phyloP scores from a whole-genome alignment of 2,329 filamentous ascomycete genomes.

The Dryadomyces quercus-mongolicae region DNA sequence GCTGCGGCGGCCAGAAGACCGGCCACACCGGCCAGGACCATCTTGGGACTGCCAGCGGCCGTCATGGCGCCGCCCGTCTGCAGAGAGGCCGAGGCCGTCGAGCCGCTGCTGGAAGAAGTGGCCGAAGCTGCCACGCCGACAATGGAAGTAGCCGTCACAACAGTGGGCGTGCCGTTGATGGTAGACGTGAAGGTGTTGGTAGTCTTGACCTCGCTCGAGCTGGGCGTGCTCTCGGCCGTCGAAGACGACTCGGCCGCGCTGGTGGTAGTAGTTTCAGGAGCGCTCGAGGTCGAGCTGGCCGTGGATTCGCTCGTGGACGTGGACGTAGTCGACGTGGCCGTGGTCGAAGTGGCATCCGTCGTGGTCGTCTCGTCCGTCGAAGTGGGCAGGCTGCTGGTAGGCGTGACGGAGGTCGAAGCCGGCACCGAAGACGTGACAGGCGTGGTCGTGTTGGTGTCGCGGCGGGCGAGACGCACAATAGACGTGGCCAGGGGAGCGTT shows the following conservation, averaged over 20 bases:
- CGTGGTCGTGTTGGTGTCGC: constrained; percentile 27
- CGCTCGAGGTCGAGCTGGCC: background rate
- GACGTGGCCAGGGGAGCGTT: constrained; percentile 50
- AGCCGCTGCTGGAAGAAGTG: constrained; percentile 14
- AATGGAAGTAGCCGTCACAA: constrained; percentile 36
- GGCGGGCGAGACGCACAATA: constrained; percentile 52
- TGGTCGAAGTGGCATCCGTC: constrained; percentile 5
- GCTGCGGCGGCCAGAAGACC: constrained; percentile 10
- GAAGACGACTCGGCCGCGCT: background rate
- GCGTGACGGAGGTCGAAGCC: constrained; percentile 17
- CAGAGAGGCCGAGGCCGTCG: constrained; percentile 21
- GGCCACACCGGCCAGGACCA: constrained; percentile 9
- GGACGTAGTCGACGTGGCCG: constrained; percentile 4
- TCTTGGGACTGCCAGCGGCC: background rate
- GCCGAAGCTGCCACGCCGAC: constrained; percentile 28
- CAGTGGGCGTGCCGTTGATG: constrained; percentile 30
- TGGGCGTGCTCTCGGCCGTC: background rate
- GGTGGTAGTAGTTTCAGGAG: background rate
- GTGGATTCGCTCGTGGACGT: constrained; percentile 5
- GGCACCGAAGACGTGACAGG: constrained; percentile 10
- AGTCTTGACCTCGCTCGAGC: constrained; percentile 8
- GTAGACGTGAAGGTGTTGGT: constrained; percentile 33
- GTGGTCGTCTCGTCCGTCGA: constrained; percentile 7
- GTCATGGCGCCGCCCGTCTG: constrained; percentile 15
- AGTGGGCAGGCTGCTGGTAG: constrained; percentile 4